Conservation (phyloP, 768 basidiomycete genomes). For the Boletales sp. region DNA sequence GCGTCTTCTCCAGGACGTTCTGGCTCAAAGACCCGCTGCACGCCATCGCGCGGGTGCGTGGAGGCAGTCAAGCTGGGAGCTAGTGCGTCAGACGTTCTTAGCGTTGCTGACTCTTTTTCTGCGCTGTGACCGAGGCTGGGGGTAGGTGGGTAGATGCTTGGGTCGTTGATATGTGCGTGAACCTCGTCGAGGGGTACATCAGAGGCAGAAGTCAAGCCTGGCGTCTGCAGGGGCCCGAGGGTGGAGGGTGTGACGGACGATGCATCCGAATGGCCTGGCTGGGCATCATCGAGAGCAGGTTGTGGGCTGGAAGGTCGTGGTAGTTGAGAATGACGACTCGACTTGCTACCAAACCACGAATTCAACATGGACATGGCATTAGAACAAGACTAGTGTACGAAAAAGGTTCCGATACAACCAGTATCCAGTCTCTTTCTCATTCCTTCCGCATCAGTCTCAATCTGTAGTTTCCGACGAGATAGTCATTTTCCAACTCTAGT, state of each 20-base stretch:
- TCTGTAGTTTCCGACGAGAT: too few relatives aligned
- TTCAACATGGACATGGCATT: slow-evolving; percentile 19
- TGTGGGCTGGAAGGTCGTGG: background rate
- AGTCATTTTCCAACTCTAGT: too few relatives aligned
- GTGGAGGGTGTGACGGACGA: slow-evolving; percentile 18
- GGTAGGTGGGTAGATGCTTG: slow-evolving; percentile 16
- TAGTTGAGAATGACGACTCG: slow-evolving; percentile 18
- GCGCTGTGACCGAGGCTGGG: slow-evolving; percentile 10
- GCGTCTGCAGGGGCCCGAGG: slow-evolving; percentile 11
- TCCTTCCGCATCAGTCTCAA: too few relatives aligned
- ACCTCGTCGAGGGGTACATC: slow-evolving; percentile 20
- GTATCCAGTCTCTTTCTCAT: too few relatives aligned
- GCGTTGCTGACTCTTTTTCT: slow-evolving; percentile 7
- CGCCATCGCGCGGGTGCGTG: slow-evolving; percentile 1
- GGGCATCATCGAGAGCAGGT: background rate
- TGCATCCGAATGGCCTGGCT: slow-evolving; percentile 4
- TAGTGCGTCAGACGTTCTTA: slow-evolving; percentile 8
- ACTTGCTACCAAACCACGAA: slow-evolving; percentile 31
- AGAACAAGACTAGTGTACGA: too few relatives aligned
- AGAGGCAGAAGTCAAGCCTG: slow-evolving; percentile 15
- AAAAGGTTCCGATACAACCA: too few relatives aligned
- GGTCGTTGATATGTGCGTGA: slow-evolving; percentile 24
- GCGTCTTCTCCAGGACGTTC: background rate
- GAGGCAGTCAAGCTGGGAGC: slow-evolving; percentile 6
- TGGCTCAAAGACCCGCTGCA: background rate